phyloP scores from a whole-genome alignment of 192 early-diverging fungal species.

The Gamsiella multidivaricata region DNA sequence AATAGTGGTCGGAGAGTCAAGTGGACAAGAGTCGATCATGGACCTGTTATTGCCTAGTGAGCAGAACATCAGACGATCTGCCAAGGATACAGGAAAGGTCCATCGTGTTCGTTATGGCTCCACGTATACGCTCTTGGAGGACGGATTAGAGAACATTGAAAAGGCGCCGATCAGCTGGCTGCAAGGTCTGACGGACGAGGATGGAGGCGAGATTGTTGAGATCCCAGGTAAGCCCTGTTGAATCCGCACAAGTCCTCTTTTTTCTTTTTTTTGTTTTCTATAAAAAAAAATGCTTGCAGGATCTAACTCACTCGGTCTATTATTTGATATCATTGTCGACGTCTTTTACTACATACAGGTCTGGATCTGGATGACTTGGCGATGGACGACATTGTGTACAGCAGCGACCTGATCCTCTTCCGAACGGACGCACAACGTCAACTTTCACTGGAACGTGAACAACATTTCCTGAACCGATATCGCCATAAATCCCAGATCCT shows the following conservation, averaged over 20 bases:
- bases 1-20: slow-evolving; percentile 48
- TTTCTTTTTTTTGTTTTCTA: not conserved
- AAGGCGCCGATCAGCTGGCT: slow-evolving; percentile 45
- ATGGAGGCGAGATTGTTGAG: slow-evolving; percentile 48
- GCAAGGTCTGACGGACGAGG: slow-evolving; percentile 15
- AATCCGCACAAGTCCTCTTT: not conserved
- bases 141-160: slow-evolving; percentile 38
- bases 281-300: no score
- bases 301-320: no score
- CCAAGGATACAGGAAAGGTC: slow-evolving; percentile 46
- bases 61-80: slow-evolving; percentile 24
- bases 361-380: slow-evolving; percentile 45
- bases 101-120: slow-evolving; percentile 45
- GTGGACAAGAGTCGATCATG: slow-evolving; percentile 46
- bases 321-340: not conserved
- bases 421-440: slow-evolving; percentile 44
- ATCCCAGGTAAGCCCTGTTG: slow-evolving; percentile 33
- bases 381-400: slow-evolving; percentile 53
- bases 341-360: slow-evolving; percentile 6
- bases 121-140: slow-evolving; percentile 20
- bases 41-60: slow-evolving; percentile 44
- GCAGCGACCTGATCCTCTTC: slow-evolving; percentile 40
- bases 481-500: slow-evolving; percentile 51
- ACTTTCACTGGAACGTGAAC: slow-evolving; percentile 43
- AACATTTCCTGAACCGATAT: slow-evolving; percentile 45